A percentile compares a stretch with the other conserved stretches of the same genome.
phyloP scores from a whole-genome alignment of 2,329 filamentous ascomycete genomes.

The Fusarium sterilihyphosum region DNA sequence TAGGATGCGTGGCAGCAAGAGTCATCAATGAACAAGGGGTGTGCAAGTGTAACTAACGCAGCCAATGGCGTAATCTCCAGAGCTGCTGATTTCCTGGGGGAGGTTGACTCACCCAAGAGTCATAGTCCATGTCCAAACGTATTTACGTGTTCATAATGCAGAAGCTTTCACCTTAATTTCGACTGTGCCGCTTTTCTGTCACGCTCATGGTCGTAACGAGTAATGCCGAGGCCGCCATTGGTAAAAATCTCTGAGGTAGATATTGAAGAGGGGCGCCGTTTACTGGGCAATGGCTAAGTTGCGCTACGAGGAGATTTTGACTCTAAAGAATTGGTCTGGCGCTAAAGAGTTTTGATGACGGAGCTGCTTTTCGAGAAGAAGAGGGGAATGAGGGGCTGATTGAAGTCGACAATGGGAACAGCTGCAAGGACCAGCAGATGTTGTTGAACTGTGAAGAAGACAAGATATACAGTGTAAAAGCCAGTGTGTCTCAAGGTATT shows the following conservation, averaged over 20 bases:
- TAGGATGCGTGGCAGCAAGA: slow-evolving; percentile 33
- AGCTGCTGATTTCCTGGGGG: slow-evolving; percentile 28
- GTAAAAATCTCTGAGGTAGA: slow-evolving; percentile 24
- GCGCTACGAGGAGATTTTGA: slow-evolving; percentile 27
- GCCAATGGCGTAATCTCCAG: slow-evolving; percentile 21
- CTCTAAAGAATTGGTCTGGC: slow-evolving; percentile 37
- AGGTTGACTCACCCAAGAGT: slow-evolving; percentile 33
- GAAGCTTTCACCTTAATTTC: slow-evolving; percentile 17
- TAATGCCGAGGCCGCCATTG: slow-evolving; percentile 40
- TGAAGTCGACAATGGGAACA: background rate
- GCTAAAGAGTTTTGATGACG: slow-evolving; percentile 41
- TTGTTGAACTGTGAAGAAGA: background rate
- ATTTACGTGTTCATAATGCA: slow-evolving; percentile 30
- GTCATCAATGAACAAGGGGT: slow-evolving; percentile 31
- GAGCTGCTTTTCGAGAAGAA: slow-evolving; percentile 35
- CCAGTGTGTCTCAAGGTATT: background rate
- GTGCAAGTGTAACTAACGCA: slow-evolving; percentile 24
- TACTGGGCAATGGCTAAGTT: slow-evolving; percentile 26
- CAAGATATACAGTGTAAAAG: background rate
- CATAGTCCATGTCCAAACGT: slow-evolving; percentile 20
- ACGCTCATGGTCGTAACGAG: background rate
- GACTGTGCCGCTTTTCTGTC: slow-evolving; percentile 9
- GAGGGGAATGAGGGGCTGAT: slow-evolving; percentile 25
- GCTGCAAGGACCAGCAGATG: background rate
- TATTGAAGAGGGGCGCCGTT: slow-evolving; percentile 31